Evolutionary conservation across 2,329 filamentous ascomycete species (phyloP).

Genomic region (Ceratocystiopsis minuta): DNA sequence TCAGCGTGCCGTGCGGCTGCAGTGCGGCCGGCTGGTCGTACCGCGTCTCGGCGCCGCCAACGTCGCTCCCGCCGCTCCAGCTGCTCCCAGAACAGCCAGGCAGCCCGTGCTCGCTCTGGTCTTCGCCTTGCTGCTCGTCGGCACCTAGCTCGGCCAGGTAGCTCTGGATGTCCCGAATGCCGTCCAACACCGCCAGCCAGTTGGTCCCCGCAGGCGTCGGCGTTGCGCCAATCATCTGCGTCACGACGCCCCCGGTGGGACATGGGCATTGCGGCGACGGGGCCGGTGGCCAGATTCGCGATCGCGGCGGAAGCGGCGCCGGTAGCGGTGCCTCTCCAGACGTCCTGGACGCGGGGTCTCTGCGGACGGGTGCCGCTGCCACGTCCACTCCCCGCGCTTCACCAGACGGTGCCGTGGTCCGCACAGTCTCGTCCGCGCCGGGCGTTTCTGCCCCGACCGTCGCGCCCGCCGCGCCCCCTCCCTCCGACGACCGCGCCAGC

Average conservation of each 20-base stretch:
- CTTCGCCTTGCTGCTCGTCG: neutral
- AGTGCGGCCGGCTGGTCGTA: neutral
- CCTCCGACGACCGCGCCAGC: neutral
- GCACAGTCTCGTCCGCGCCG: too few species aligned
- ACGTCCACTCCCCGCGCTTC: too few species aligned
- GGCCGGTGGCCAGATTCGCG: too few species aligned
- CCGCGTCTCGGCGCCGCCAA: too few species aligned
- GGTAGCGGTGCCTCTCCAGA: neutral
- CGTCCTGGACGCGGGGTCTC: too few species aligned
- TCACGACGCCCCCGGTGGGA: neutral
- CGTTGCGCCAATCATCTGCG: conserved; percentile 3
- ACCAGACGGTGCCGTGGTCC: too few species aligned
- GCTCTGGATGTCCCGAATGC: conserved; percentile 23
- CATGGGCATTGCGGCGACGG: too few species aligned
- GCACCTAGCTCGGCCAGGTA: conserved; percentile 13
- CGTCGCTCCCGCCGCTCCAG: neutral
- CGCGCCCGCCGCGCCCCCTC: too few species aligned
- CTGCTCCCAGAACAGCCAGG: too few species aligned
- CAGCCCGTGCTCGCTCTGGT: too few species aligned
- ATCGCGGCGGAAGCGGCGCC: neutral
- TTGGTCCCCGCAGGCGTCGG: conserved; percentile 21
- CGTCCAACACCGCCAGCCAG: conserved; percentile 24
- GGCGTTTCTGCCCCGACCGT: too few species aligned
- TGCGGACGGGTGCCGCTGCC: too few species aligned
- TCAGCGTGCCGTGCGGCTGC: neutral